phyloP scores from a whole-genome alignment of 2,329 filamentous ascomycete species.

The Escovopsis sp. region DNA sequence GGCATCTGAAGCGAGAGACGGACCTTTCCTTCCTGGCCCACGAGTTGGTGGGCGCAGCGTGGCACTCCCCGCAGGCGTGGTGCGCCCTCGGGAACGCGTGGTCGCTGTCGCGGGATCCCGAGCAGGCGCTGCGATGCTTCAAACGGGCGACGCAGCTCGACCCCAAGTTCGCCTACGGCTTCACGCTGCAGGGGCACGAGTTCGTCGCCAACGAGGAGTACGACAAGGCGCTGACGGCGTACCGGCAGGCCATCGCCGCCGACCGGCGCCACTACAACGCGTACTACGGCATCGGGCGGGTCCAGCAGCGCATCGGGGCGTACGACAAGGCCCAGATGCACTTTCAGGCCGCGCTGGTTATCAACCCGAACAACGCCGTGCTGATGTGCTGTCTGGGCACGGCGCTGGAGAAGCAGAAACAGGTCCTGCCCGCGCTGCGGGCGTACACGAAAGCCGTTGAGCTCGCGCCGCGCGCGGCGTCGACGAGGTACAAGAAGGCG shows the following conservation, averaged over 20 bases:
- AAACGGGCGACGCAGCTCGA: conserved; percentile 84
- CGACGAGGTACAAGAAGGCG: conserved; percentile 88
- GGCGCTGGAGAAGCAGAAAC: conserved; percentile 77
- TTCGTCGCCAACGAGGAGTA: conserved; percentile 94
- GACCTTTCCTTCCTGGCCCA: conserved; percentile 87
- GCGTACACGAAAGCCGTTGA: conserved; percentile 74
- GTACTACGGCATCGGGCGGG: conserved; percentile 79
- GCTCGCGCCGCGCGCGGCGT: conserved; percentile 63
- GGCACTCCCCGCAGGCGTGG: conserved; percentile 88
- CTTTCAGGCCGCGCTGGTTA: conserved; percentile 71
- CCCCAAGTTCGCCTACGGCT: conserved; percentile 84
- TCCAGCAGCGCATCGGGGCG: conserved; percentile 81
- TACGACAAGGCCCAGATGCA: conserved; percentile 84
- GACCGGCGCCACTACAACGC: conserved; percentile 91
- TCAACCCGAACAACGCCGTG: conserved; percentile 89
- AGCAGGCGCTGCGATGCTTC: conserved; percentile 89
- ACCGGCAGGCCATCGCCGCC: conserved; percentile 70
- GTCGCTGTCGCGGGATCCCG: conserved; percentile 81
- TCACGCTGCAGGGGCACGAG: conserved; percentile 90
- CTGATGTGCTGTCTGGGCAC: conserved; percentile 85
- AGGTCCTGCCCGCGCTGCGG: conserved; percentile 59
- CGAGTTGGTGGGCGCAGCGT: conserved; percentile 72
- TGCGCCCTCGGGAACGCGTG: conserved; percentile 90
- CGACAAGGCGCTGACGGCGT: conserved; percentile 80
- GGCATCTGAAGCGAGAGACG: conserved; percentile 87